Evolutionary conservation across 345 rosid species (phyloP), one percentile per base, ranked within the genome.

Genomic region (Hypericum perforatum): DNA sequence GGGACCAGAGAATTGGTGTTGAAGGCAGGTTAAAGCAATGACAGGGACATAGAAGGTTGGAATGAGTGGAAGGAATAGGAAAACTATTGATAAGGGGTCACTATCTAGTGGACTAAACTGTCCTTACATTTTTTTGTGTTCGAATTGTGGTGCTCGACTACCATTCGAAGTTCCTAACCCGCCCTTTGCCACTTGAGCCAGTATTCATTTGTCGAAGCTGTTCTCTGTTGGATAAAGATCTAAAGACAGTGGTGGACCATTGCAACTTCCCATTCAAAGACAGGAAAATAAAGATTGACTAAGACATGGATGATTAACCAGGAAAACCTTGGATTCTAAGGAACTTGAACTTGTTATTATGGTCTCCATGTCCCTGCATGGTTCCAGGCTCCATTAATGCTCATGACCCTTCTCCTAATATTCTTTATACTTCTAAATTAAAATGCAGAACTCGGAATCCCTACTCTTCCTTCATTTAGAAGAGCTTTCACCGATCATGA

Each of bases 181-280:
- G 32, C 32, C 4, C 32, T 22, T 22, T 22, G 32, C 32, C 32
- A 22, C 32, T 22, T 22, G 32, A 22, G 32, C 32, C 4, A 22
- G 32, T 22, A 15, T 56, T 54, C 63, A 44, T 9, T 59, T 62
- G 64, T 14, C 49, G 66, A 61, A 58, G 63, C 48, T 60, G 72
- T 63, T 49, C 47, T 57, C 53, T 63, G 73, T 48, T 72, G 73
- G 65, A 54, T 58, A 43, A 58, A 66, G 4, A 22, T 22, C 32
- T 22, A 22, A 22, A 4, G 32, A 22, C 32, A 22, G 32, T 10
- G 51, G 75, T 62, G 80, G 80, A 67, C 83, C 72, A n/a, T 52
- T 52, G 53, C 37, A 45, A 74, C 56, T 42, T 54, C 70, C 68
- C 56, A 48, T 60, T 39, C 32, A 22, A 39, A 49, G 45, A 55